phyloP scores from a whole-genome alignment of 1,139 yeast genomes.

The Magnusiomyces paraingens region DNA sequence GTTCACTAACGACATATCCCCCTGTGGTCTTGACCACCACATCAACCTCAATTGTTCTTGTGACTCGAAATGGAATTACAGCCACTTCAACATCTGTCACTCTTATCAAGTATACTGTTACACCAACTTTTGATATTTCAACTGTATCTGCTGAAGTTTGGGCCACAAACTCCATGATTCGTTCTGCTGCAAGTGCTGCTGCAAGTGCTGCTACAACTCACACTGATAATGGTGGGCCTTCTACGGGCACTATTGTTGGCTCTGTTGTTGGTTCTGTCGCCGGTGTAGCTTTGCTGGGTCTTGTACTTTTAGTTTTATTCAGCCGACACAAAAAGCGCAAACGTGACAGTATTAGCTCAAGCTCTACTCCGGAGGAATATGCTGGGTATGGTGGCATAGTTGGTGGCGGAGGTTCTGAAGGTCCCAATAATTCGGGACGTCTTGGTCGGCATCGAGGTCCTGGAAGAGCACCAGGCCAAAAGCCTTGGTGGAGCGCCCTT shows the following conservation, averaged over 20 bases:
- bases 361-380: background rate
- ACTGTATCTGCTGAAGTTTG: conserved; percentile 7
- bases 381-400: conserved; percentile 4
- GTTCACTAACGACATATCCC: background rate
- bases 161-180: conserved; percentile 8
- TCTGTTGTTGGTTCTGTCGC: conserved; percentile 40
- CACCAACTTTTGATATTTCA: conserved; percentile 17
- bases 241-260: conserved; percentile 38
- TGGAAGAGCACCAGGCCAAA: conserved; percentile 4
- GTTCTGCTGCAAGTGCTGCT: conserved; percentile 7
- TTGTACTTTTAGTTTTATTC: conserved; percentile 21
- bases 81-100: conserved; percentile 14
- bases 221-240: background rate
- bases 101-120: conserved; percentile 10
- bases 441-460: background rate
- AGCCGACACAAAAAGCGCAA: conserved; percentile 15
- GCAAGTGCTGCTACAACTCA: conserved; percentile 7
- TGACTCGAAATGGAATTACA: conserved; percentile 10
- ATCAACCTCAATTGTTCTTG: conserved; percentile 10
- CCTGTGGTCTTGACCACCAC: conserved; percentile 14
- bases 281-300: conserved; percentile 32
- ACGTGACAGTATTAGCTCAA: background rate
- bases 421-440: background rate
- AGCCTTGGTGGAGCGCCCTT: conserved; percentile 8
- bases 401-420: conserved; percentile 7